Evolutionary conservation across 2,329 filamentous ascomycete species (phyloP).

Genomic region (Paecilomyces fulvus): DNA sequence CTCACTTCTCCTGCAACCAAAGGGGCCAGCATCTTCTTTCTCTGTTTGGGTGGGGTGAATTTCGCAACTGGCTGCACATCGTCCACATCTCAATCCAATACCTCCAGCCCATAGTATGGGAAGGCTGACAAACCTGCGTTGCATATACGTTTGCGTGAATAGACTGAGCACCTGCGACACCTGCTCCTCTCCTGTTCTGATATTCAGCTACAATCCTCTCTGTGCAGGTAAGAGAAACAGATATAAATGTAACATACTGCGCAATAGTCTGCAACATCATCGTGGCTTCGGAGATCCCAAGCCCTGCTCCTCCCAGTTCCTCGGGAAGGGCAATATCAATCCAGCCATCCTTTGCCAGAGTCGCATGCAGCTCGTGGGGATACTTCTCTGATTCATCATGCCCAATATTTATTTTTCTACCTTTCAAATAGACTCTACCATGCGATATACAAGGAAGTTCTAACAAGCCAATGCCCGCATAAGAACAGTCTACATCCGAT

Average conservation of each 20-base stretch:
- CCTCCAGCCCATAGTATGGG: background rate
- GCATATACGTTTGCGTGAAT: constrained; percentile 49
- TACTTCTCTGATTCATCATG: constrained; percentile 63
- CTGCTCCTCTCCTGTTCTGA: constrained; percentile 53
- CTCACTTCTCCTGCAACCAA: constrained; percentile 65
- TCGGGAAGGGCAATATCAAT: constrained; percentile 73
- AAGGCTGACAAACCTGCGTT: constrained; percentile 48
- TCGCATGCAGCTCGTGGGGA: constrained; percentile 67
- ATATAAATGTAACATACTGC: constrained; percentile 39
- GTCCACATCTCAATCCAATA: background rate
- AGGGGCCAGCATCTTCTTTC: constrained; percentile 55
- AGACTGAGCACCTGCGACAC: constrained; percentile 59
- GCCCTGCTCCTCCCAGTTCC: constrained; percentile 61
- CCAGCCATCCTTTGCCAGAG: constrained; percentile 68
- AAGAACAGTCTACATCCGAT: background rate
- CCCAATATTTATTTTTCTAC: constrained; percentile 24
- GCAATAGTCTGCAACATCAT: constrained; percentile 83
- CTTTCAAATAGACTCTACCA: background rate
- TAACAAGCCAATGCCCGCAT: background rate
- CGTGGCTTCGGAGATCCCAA: constrained; percentile 71
- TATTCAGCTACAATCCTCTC: background rate
- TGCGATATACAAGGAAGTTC: background rate
- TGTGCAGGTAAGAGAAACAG: background rate
- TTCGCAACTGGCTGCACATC: constrained; percentile 49
- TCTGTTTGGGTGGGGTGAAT: constrained; percentile 60